These are phyloP conservation scores for Abrus pulchellus DNA, from an alignment of 306 rosid genomes.

Conservation along the genomic window DNA sequence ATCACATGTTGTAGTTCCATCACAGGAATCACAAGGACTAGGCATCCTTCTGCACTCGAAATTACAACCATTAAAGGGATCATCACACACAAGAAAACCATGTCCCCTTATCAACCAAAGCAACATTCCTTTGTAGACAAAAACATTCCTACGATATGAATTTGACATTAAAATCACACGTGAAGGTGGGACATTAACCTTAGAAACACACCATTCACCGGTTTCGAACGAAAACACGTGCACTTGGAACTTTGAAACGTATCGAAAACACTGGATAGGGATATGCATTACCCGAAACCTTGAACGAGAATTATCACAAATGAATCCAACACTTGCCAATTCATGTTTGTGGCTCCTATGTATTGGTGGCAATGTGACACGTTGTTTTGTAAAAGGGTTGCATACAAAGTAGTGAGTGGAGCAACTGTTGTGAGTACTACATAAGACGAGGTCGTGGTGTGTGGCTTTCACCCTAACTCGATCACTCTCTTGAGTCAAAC, in stretches of 20 bases:
- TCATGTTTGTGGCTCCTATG: not conserved
- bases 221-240: not conserved
- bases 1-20: not conserved
- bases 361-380: not conserved
- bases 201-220: not conserved
- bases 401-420: not conserved
- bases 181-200: not conserved
- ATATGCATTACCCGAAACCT: not conserved
- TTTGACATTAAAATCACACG: not conserved
- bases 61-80: not conserved
- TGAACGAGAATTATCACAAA: not conserved
- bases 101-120: not conserved
- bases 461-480: not conserved
- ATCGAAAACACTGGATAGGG: not conserved
- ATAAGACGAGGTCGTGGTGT: not conserved
- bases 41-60: not conserved
- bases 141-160: not conserved
- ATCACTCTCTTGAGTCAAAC: not conserved
- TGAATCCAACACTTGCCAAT: not conserved
- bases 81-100: not conserved
- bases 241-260: not conserved
- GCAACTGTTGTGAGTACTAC: not conserved
- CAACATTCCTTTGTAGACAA: not conserved
- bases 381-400: constrained; percentile 2
- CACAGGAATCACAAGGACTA: not conserved